A percentile compares a stretch with the other conserved stretches of the same genome.
Conservation (phyloP, 768 basidiomycete genomes). For the Tricholoma terreum region DNA sequence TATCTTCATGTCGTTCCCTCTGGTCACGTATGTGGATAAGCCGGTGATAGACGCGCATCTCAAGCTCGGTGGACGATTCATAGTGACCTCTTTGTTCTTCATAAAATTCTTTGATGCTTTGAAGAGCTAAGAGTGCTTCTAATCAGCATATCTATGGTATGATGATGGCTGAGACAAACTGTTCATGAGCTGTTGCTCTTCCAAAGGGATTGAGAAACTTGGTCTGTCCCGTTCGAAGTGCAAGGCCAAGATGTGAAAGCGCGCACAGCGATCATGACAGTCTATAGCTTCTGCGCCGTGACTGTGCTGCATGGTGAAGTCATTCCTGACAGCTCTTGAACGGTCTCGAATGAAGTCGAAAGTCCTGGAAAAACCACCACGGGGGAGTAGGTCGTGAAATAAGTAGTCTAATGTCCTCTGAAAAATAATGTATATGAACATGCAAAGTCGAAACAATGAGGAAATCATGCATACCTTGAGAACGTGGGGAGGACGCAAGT, state of each 20-base stretch:
- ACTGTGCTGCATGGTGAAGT: constrained; percentile 91
- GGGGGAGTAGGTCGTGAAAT: constrained; percentile 74
- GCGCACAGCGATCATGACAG: constrained; percentile 89
- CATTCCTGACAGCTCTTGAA: constrained; percentile 84
- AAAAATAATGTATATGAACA: constrained; percentile 1
- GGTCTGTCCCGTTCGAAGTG: constrained; percentile 58
- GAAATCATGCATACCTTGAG: constrained; percentile 55
- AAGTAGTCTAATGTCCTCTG: constrained; percentile 91
- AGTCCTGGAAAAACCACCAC: constrained; percentile 64
- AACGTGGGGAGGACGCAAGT: constrained; percentile 82
- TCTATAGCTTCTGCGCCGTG: constrained; percentile 77
- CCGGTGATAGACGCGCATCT: constrained; percentile 95
- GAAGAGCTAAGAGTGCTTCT: constrained; percentile 57
- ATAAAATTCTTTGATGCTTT: constrained; percentile 91
- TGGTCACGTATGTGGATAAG: constrained; percentile 89
- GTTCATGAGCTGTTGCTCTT: constrained; percentile 90
- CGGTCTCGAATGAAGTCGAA: constrained; percentile 91
- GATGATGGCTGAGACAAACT: constrained; percentile 47
- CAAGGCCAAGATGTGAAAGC: constrained; percentile 87
- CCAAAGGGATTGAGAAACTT: constrained; percentile 63
- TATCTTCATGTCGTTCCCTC: constrained; percentile 68
- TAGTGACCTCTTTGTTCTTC: constrained; percentile 72
- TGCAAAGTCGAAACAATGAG: constrained; percentile 2
- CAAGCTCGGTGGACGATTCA: constrained; percentile 80
- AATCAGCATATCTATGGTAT: neutral